These are phyloP conservation scores for Cryphonectria radicalis DNA, from an alignment of 2,329 filamentous ascomycete genomes.

Conservation along the genomic window DNA sequence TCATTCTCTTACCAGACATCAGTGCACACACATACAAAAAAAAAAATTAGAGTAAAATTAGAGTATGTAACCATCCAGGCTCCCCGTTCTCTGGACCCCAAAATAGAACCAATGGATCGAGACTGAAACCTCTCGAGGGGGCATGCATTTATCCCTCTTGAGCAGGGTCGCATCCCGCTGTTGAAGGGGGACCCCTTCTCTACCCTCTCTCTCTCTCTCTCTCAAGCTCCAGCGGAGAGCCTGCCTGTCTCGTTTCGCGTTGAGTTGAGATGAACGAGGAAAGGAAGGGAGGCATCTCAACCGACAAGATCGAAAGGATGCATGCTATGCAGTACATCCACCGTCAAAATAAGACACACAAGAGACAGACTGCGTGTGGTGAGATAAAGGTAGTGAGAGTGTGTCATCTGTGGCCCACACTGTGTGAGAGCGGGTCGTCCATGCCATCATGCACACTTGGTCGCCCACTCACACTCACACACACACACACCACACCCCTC, in stretches of 20 bases:
- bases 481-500: background rate
- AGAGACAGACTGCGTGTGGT: background rate
- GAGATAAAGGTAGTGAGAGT: background rate
- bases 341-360: background rate
- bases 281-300: background rate
- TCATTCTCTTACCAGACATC: background rate
- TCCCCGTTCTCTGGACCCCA: background rate
- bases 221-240: background rate
- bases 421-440: background rate
- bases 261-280: too few species aligned
- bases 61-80: background rate
- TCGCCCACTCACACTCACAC: background rate
- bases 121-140: background rate
- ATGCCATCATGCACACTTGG: background rate
- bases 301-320: background rate
- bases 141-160: background rate
- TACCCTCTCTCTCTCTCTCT: background rate
- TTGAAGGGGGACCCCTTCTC: background rate
- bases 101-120: conserved; percentile 9
- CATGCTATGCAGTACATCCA: background rate
- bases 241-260: background rate
- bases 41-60: background rate
- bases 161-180: background rate
- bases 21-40: background rate
- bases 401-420: background rate